Percentiles rank a stretch among this genome's conserved stretches.
These are phyloP conservation scores for Tremellales sp. DNA, from an alignment of 1,284 basidiomycete species.

Conservation along the genomic window DNA sequence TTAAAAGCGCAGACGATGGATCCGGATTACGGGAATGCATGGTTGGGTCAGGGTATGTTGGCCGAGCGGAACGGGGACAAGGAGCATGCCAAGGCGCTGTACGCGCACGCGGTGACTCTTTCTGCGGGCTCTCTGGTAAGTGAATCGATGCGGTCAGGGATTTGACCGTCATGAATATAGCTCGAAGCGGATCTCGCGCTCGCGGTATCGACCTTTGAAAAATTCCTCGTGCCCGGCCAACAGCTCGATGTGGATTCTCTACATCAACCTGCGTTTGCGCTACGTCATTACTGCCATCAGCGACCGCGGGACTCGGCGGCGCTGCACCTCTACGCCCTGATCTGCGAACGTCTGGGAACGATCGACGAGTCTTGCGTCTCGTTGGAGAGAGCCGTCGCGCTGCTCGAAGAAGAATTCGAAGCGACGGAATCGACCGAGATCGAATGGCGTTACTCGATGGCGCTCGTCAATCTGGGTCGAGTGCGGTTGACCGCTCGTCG, in stretches of 20 bases:
- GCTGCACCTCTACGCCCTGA: slow-evolving; percentile 77
- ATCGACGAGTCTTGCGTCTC: slow-evolving; percentile 61
- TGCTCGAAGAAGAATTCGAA: slow-evolving; percentile 86
- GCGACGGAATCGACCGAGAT: slow-evolving; percentile 70
- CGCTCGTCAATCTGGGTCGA: slow-evolving; percentile 77
- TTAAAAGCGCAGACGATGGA: slow-evolving; percentile 85
- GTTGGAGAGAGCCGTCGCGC: slow-evolving; percentile 57
- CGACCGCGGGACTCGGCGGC: slow-evolving; percentile 68
- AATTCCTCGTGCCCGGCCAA: slow-evolving; percentile 36
- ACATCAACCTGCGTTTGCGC: slow-evolving; percentile 67
- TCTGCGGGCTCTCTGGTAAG: slow-evolving; percentile 63
- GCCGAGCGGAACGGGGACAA: slow-evolving; percentile 64
- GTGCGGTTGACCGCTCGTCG: slow-evolving; percentile 62
- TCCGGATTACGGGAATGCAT: slow-evolving; percentile 84
- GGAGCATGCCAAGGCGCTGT: slow-evolving; percentile 63
- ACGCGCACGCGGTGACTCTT: slow-evolving; percentile 77
- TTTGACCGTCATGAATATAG: slow-evolving; percentile 45
- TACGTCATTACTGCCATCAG: slow-evolving; percentile 70
- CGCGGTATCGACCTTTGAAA: slow-evolving; percentile 62
- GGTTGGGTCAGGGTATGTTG: slow-evolving; percentile 88
- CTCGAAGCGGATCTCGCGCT: slow-evolving; percentile 81
- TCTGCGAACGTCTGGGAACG: slow-evolving; percentile 80
- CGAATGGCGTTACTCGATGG: slow-evolving; percentile 75
- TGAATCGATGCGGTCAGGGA: slow-evolving; percentile 12
- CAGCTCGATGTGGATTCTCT: slow-evolving; percentile 41